A percentile compares a stretch with the other conserved stretches of the same genome.
Evolutionary conservation across 306 rosid species (phyloP).

Genomic region (Mimosa pudica): DNA sequence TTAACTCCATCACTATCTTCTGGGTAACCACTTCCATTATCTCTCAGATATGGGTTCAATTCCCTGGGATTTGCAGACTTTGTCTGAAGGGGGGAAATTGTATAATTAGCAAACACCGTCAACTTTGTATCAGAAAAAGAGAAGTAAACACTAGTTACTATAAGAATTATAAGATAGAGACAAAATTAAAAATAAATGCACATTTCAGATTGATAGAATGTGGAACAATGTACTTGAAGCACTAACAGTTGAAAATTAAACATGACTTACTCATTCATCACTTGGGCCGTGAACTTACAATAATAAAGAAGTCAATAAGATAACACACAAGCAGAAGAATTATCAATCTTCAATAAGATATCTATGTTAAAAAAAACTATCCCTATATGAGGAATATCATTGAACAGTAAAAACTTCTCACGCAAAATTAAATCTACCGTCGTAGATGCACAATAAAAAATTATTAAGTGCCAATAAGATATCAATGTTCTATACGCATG

Average conservation of each 20-base stretch:
- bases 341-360: background rate
- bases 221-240: slow-evolving; percentile 1
- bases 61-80: slow-evolving; percentile 69
- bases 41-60: slow-evolving; percentile 84
- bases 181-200: slow-evolving; percentile 1
- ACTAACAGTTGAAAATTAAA: slow-evolving; percentile 16
- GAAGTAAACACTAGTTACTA: slow-evolving; percentile 8
- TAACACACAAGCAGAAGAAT: background rate
- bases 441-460: background rate
- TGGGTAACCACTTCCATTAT: slow-evolving; percentile 80
- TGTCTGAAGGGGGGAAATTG: slow-evolving; percentile 30
- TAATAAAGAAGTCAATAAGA: background rate
- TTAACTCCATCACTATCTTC: slow-evolving; percentile 58
- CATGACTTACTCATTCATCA: slow-evolving; percentile 7
- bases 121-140: background rate
- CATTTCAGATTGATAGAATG: slow-evolving; percentile 14
- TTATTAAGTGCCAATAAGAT: background rate
- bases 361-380: background rate
- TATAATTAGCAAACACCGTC: slow-evolving; percentile 10
- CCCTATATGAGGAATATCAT: background rate
- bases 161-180: slow-evolving; percentile 16
- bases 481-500: background rate
- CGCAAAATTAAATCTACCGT: slow-evolving; percentile 5
- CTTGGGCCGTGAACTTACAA: slow-evolving; percentile 12
- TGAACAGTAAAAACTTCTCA: slow-evolving; percentile 11